Percentiles rank a stretch among this genome's conserved stretches.
phyloP scores from a whole-genome alignment of 441 rosid species.

The Croton setiger region DNA sequence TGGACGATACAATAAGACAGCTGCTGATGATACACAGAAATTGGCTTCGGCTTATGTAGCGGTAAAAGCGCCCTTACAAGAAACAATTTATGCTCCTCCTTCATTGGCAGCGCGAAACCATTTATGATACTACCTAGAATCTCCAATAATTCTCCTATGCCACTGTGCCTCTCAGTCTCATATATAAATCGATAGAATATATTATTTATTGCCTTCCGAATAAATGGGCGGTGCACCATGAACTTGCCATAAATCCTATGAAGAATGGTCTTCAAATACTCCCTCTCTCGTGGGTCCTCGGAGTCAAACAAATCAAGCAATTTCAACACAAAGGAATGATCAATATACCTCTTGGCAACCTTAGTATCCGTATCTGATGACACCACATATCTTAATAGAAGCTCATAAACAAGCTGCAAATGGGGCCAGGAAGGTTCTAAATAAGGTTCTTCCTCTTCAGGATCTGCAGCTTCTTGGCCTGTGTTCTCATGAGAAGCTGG shows the following conservation, averaged over 20 bases:
- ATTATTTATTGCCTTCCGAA: conserved; percentile 77
- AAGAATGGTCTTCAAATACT: conserved; percentile 79
- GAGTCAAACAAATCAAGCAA: conserved; percentile 83
- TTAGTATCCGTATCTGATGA: conserved; percentile 75
- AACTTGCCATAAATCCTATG: conserved; percentile 84
- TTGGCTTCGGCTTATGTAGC: conserved; percentile 80
- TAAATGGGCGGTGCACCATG: conserved; percentile 82
- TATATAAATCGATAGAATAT: conserved; percentile 82
- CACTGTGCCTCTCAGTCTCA: conserved; percentile 85
- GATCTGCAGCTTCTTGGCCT: conserved; percentile 74
- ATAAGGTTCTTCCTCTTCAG: conserved; percentile 87
- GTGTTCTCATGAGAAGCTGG: conserved; percentile 78
- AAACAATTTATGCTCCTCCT: conserved; percentile 90
- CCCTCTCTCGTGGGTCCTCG: conserved; percentile 86
- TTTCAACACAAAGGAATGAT: conserved; percentile 76
- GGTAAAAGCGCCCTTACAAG: conserved; percentile 88
- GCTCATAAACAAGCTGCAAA: conserved; percentile 75
- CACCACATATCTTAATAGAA: conserved; percentile 59
- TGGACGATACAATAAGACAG: conserved; percentile 82
- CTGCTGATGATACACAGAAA: conserved; percentile 78
- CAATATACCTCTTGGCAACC: conserved; percentile 73
- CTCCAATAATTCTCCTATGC: conserved; percentile 90
- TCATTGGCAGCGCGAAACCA: conserved; percentile 97
- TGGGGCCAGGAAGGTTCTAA: conserved; percentile 91
- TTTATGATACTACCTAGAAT: conserved; percentile 89